Evolutionary conservation across 2,329 filamentous ascomycete species (phyloP).

Genomic region (Penicillium verrucosum): DNA sequence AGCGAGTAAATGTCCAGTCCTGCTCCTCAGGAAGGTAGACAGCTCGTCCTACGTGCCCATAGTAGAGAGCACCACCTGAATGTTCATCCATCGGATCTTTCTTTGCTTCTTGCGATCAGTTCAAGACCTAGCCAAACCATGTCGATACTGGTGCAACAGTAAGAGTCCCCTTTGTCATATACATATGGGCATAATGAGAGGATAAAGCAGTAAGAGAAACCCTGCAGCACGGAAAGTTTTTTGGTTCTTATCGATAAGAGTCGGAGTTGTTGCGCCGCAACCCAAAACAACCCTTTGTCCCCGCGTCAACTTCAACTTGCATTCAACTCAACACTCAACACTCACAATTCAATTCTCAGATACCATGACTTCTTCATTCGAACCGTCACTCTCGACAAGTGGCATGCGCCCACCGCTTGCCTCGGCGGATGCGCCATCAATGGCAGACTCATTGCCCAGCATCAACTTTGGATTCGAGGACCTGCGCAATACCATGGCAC

Average conservation of each 20-base stretch:
- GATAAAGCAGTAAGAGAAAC: background rate
- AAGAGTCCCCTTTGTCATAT: background rate
- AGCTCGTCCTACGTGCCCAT: slow-evolving; percentile 55
- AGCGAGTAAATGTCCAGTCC: slow-evolving; percentile 50
- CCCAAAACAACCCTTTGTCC: slow-evolving; percentile 17
- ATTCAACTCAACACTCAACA: background rate
- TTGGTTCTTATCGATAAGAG: slow-evolving; percentile 26
- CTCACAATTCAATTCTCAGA: background rate
- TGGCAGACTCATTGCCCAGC: slow-evolving; percentile 70
- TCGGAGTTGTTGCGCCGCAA: slow-evolving; percentile 31
- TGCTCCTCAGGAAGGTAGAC: slow-evolving; percentile 49
- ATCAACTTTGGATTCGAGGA: slow-evolving; percentile 97
- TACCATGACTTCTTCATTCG: slow-evolving; percentile 49
- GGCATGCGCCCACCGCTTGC: slow-evolving; percentile 52
- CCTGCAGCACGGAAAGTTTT: slow-evolving; percentile 11
- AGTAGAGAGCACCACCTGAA: slow-evolving; percentile 50
- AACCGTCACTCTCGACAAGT: slow-evolving; percentile 55
- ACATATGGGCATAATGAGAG: slow-evolving; percentile 2
- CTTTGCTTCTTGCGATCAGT: slow-evolving; percentile 29
- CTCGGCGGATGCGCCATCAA: slow-evolving; percentile 54
- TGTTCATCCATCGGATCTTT: slow-evolving; percentile 58
- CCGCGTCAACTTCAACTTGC: background rate
- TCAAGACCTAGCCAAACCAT: slow-evolving; percentile 29
- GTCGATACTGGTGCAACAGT: slow-evolving; percentile 18
- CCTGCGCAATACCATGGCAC: slow-evolving; percentile 88